Evolutionary conservation across 495 filamentous ascomycete species (phyloP), one percentile per base, ranked within the genome.

Genomic region (Daldinia decipiens): DNA sequence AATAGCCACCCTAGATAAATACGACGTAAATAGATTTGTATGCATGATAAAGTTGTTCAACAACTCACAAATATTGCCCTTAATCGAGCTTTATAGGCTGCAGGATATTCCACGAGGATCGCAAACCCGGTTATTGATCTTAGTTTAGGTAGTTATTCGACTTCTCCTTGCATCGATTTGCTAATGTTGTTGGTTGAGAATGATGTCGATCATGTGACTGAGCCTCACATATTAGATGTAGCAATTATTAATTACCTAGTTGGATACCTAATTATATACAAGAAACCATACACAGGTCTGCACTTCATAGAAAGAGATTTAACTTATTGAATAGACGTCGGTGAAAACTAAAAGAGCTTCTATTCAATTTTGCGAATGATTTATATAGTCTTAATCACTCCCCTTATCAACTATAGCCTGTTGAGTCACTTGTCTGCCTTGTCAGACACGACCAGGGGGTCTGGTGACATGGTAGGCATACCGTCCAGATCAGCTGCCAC

Each of bases 371-470:
- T 9, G 8, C 12, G 17, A 24, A 24, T 24, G 3, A 24, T 47
- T 21, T 47, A 3, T 21, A 47, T 47, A 47, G 43, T 47, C 43
- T 6, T 24, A 24, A 21, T 12, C 43, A 47, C 19, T 7, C 9
- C 3, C 43, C 19, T 24, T 11, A 24, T 24, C 17, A 24, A 47
- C 17, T 11, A 47, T 21, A 47, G 8, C 19, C 43, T 8, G 19
- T 19, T 47, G 43, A 47, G 43, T 47, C 43, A 47, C 19, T 47
- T 47, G 43, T 47, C 43, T 47, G 43, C 43, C 43, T 47, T 12
- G 43, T 47, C 43, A 47, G 43, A 47, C 21, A 24, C 3, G 2
- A 47, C 1, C 43, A 47, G 43, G 43, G 19, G 43, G 43, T 47
- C 43, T 47, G 17, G 19, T 47, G 43, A 47, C 43, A 24, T 47